Base-by-base conservation (phyloP, 2,329 filamentous ascomycete genomes). In the Trichophyton rubrum region DNA sequence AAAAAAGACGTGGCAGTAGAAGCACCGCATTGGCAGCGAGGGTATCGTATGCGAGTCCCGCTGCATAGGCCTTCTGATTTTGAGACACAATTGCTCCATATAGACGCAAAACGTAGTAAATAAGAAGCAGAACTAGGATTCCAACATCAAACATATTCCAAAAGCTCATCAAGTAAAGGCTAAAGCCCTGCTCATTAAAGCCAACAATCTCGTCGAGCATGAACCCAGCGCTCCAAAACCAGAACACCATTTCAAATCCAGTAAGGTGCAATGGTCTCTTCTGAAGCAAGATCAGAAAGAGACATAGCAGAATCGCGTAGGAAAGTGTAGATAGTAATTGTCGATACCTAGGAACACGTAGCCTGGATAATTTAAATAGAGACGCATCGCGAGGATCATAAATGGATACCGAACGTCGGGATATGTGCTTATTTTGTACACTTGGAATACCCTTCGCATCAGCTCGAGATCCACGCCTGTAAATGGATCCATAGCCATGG, bases 161-260 rank as follows among this genome's bases (percentile, higher is more conserved):
- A 72, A 96, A 93, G 71, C 90, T 95, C 85, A 96, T 92, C 68
- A 96, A 89, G 74, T 96, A 97, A 33, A 97, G 82, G 41, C 90
- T 91, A 71, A 96, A 96, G 2, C 92, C 92, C 74, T 96, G 90
- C 72, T 97, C 92, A 66, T 91, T 96, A 78, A 96, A 96, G 9
- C 91, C 91, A 17, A 96, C 90, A 22, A 97, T 82, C 74, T 96
- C 92, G 68, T 96, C 92, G 35, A 96, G 83, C 90, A 96, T 95
- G 73, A 95, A 96, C 0, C 92, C 92, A 27, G 90, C 89, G 70
- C 90, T 95, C 91, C 92, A 97, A 72, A 96, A 89, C 92, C 92
- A 97, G 74, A 97, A 96, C 11, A 96, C 72, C 15, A 96, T 78
- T 72, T 97, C 92, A 8, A 96, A 77, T 0, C 83, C 82, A 1